A percentile compares a stretch with the other conserved stretches of the same genome.
Evolutionary conservation across 2,329 filamentous ascomycete genomes (phyloP).

Genomic region (Aspergillus sp.): DNA sequence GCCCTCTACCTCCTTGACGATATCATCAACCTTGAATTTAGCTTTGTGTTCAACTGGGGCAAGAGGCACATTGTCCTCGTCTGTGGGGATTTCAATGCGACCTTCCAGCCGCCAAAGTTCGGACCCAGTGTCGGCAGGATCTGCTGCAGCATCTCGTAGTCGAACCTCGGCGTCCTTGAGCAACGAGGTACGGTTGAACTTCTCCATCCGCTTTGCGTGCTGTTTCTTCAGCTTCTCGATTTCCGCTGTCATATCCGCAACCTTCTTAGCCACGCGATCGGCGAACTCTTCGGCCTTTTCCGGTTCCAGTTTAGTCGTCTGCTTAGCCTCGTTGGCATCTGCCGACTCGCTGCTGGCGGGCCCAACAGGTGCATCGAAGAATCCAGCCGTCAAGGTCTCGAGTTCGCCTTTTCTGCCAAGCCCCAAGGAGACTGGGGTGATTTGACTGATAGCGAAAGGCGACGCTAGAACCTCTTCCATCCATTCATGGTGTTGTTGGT

Average conservation of each 20-base stretch:
- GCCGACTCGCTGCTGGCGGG: slow-evolving; percentile 33
- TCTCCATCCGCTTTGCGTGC: slow-evolving; percentile 75
- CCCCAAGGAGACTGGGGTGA: slow-evolving; percentile 83
- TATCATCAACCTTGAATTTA: slow-evolving; percentile 64
- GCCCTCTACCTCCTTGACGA: slow-evolving; percentile 75
- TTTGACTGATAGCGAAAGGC: slow-evolving; percentile 82
- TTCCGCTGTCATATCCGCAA: slow-evolving; percentile 75
- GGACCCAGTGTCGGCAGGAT: slow-evolving; percentile 57
- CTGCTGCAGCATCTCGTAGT: slow-evolving; percentile 68
- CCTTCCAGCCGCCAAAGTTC: slow-evolving; percentile 70
- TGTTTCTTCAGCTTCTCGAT: slow-evolving; percentile 82
- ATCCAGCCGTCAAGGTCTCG: slow-evolving; percentile 77
- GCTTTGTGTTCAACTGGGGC: slow-evolving; percentile 48
- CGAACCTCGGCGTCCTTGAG: slow-evolving; percentile 77
- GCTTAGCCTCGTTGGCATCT: slow-evolving; percentile 35
- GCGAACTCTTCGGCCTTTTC: slow-evolving; percentile 85
- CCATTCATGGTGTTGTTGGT: slow-evolving; percentile 96
- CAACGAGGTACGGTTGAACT: slow-evolving; percentile 71
- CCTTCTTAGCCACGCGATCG: slow-evolving; percentile 72
- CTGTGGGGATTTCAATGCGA: slow-evolving; percentile 37
- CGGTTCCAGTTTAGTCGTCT: slow-evolving; percentile 68
- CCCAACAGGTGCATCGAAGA: slow-evolving; percentile 68
- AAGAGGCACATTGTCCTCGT: slow-evolving; percentile 41
- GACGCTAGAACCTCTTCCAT: slow-evolving; percentile 97
- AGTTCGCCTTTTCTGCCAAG: slow-evolving; percentile 84